Evolutionary conservation across 1,284 basidiomycete species (phyloP), one percentile per base, ranked within the genome.

Genomic region (Clitocybe nebularis): DNA sequence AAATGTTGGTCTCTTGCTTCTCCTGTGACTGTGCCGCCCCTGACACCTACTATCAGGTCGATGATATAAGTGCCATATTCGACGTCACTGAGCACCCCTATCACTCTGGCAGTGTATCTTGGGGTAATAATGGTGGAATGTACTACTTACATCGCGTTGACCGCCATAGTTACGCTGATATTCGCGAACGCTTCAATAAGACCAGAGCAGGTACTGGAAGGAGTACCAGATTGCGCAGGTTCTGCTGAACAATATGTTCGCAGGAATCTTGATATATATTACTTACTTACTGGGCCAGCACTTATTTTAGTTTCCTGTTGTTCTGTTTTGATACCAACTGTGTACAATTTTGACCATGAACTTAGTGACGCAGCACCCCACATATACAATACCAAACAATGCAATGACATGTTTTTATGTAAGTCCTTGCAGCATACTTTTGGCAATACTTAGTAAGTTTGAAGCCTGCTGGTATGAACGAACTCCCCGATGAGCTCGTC

Each of bases 141-240:
- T 89, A 85, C 52, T 89, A 81, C 53, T 56, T 88, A 47, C 86
- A 89, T 52, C 75, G 77, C 34, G 84, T 89, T 30, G 83, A 88
- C 58, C 74, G 85, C 37, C 69, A 69, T 46, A 79, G 81, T 6
- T 87, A 87, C 51, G 75, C 77, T 4, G 68, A 71, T 46, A 75
- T 79, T 42, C 69, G 67, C 34, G 67, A 71, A 48, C 62, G 64
- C 41, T 81, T 79, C 44, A 75, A 82, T 52, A 72, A 57, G 33
- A 56, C 67, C 14, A 60, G 66, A 20, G 32, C 49, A 14, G 52
- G 50, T 21, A 22, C 41, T 5, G 41, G 42, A n/a, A 45, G 51
- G 32, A 55, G 20, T 33, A 52, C 50, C 8, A 44, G 50, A 16
- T 14, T 20, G 17, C 45, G 49, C 25, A 51, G 42, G 41, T 51